Evolutionary conservation across 495 filamentous ascomycete genomes (phyloP).

Genomic region (Diplogelasinospora grovesii): DNA sequence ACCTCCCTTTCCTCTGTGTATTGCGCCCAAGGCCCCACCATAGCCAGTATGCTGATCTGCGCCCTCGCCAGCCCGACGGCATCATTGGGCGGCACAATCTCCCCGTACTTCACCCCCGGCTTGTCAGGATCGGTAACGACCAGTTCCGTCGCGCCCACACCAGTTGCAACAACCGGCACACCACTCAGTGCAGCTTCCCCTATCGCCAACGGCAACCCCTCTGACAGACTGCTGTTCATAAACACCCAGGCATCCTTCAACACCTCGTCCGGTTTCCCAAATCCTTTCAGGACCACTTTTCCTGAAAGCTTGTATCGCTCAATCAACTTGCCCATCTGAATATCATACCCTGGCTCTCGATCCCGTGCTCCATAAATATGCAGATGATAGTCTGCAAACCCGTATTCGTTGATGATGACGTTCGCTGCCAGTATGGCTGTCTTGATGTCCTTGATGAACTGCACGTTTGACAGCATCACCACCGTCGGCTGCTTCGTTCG

Average conservation of each 20-base stretch:
- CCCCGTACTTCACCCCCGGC: slow-evolving; percentile 50
- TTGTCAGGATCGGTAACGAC: slow-evolving; percentile 55
- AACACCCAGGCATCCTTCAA: slow-evolving; percentile 58
- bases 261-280: slow-evolving; percentile 51
- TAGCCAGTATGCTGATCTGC: slow-evolving; percentile 53
- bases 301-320: slow-evolving; percentile 49
- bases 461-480: slow-evolving; percentile 64
- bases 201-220: slow-evolving; percentile 56
- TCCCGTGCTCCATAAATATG: slow-evolving; percentile 59
- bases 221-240: slow-evolving; percentile 59
- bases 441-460: slow-evolving; percentile 63
- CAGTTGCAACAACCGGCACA: slow-evolving; percentile 56
- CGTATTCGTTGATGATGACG: slow-evolving; percentile 59
- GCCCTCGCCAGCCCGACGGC: slow-evolving; percentile 49
- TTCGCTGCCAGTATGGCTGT: slow-evolving; percentile 57
- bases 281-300: slow-evolving; percentile 48
- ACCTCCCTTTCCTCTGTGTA: slow-evolving; percentile 55
- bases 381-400: slow-evolving; percentile 55
- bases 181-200: slow-evolving; percentile 58
- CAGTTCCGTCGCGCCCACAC: slow-evolving; percentile 58
- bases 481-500: slow-evolving; percentile 52
- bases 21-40: slow-evolving; percentile 52
- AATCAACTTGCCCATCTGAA: slow-evolving; percentile 57
- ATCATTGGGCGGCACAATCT: slow-evolving; percentile 57
- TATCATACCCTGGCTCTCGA: slow-evolving; percentile 54